Evolutionary conservation across 345 rosid species (phyloP), one percentile per base, ranked within the genome.

Genomic region (Eutrema yunnanense): DNA sequence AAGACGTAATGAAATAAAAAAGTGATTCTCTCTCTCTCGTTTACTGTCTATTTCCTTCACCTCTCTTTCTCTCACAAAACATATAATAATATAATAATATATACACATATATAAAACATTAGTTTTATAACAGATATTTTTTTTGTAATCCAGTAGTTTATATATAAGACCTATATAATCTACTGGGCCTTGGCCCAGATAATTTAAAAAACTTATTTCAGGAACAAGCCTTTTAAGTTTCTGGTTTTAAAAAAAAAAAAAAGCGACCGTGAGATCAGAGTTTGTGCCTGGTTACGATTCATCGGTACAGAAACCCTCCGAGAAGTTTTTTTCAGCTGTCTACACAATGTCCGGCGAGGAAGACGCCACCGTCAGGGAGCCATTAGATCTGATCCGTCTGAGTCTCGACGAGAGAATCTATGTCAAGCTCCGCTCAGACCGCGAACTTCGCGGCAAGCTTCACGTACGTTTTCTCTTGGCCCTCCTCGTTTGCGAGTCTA

Each of bases 381-480:
- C 99, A 5, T 75, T 96, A 86, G 99, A 96, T 88, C 92, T 96
- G 55, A 96, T 96, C 42, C 84, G 98, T 5, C 88, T 96, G 49
- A 96, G 97, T 75, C 97, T 96, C 59, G 99, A 96, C 73, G 99
- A 96, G 84, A 96, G 98, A 62, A 96, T 96, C 81, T 90, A 92
- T 70, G 99, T 96, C 80, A 96, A 96, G 89, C 98, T 96, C 80
- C 90, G 99, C 14, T 88, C 98, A 62, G 99, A 96, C 63, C 97
- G 99, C 48, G 99, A 96, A 67, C 99, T 96, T 73, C 97, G 99
- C 53, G 99, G 99, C 81, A 95, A 95, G 85, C 97, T 95, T 72
- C 99, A 95, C 75, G 99, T 90, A 69, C 26, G 78, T 70, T 46
- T 61, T 8, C 3, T 52, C 58, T 44, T 42, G 62, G 11, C 64